phyloP scores from a whole-genome alignment of 2,329 filamentous ascomycete genomes.

The Diaporthe humulicola region DNA sequence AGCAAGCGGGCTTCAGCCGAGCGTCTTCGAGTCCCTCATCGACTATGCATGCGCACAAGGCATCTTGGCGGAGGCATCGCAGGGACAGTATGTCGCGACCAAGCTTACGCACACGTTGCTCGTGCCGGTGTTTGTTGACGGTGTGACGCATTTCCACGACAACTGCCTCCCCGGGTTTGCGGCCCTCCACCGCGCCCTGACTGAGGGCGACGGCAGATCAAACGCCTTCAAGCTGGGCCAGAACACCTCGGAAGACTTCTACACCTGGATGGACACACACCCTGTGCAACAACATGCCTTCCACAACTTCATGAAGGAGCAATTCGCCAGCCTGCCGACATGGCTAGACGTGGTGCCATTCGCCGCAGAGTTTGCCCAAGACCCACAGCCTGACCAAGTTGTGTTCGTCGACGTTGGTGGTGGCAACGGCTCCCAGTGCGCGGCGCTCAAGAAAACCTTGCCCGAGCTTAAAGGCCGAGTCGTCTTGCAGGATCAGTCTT shows the following conservation, averaged over 20 bases:
- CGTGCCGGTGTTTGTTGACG: neutral
- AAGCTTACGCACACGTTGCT: neutral
- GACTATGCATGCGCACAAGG: neutral
- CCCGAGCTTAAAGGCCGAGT: neutral
- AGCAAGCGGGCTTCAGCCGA: neutral
- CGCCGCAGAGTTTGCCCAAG: slow-evolving; percentile 36
- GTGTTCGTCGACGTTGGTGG: slow-evolving; percentile 14
- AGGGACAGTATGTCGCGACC: neutral
- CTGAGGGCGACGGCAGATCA: neutral
- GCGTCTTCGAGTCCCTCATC: slow-evolving; percentile 5
- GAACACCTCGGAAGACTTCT: slow-evolving; percentile 6
- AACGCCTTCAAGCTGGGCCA: slow-evolving; percentile 9
- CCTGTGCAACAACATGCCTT: slow-evolving; percentile 43
- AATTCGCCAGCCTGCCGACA: slow-evolving; percentile 42
- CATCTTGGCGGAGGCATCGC: neutral
- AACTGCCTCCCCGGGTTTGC: slow-evolving; percentile 9
- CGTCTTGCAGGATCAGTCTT: slow-evolving; percentile 43
- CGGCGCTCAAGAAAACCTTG: neutral
- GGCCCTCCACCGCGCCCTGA: neutral
- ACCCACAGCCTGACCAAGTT: neutral
- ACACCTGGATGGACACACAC: neutral
- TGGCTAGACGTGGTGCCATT: slow-evolving; percentile 45
- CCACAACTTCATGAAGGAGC: slow-evolving; percentile 46
- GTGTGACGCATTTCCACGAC: slow-evolving; percentile 4
- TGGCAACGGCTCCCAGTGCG: slow-evolving; percentile 5